A percentile compares a stretch with the other conserved stretches of the same genome.
These are phyloP conservation scores for Rhizopus microsporus DNA, from an alignment of 371 early-diverging fungal species.

Conservation along the genomic window DNA sequence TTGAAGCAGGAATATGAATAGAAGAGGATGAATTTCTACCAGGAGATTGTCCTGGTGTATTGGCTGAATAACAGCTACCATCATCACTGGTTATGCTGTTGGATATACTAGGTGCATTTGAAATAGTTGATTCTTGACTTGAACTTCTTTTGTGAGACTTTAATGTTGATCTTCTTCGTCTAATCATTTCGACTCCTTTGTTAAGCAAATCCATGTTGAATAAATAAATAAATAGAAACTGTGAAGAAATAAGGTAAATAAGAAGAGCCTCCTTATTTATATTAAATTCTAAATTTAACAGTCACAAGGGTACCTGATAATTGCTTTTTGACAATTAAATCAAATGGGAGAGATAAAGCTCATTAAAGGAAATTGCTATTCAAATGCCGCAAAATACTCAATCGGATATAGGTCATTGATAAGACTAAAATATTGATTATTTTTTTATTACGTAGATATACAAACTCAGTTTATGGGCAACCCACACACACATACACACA, in stretches of 20 bases:
- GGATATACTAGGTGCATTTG: conserved; percentile 31
- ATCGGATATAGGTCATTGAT: conserved; percentile 23
- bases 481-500: no score
- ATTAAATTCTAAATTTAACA: conserved; percentile 8
- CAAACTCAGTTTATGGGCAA: neutral
- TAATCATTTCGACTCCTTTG: conserved; percentile 30
- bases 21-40: conserved; percentile 17
- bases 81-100: conserved; percentile 32
- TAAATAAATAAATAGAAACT: conserved; percentile 1
- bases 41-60: conserved; percentile 18
- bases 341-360: conserved; percentile 1
- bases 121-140: conserved; percentile 18
- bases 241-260: neutral
- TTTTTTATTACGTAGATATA: conserved; percentile 1
- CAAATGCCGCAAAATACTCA: conserved; percentile 14
- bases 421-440: conserved; percentile 11
- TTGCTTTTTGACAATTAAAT: conserved; percentile 4
- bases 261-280: conserved; percentile 8
- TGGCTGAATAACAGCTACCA: conserved; percentile 22
- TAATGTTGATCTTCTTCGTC: conserved; percentile 20
- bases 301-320: conserved; percentile 23
- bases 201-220: conserved; percentile 29
- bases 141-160: conserved; percentile 13
- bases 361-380: conserved; percentile 8
- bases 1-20: conserved; percentile 15